These are phyloP conservation scores for Mycena vitilis DNA, from an alignment of 768 basidiomycete genomes.

Conservation along the genomic window DNA sequence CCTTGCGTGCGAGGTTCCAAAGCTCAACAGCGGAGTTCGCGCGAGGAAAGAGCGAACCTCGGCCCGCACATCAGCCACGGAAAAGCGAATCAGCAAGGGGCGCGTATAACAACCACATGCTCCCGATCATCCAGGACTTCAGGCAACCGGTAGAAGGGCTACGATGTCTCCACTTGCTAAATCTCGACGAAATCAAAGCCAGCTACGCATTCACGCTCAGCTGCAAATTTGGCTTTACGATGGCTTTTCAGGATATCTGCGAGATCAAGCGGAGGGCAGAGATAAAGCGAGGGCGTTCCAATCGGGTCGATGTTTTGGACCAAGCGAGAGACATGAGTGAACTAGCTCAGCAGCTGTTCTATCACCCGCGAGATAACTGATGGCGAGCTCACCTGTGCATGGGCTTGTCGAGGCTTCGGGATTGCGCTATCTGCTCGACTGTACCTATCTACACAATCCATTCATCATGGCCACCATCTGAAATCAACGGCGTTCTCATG, in stretches of 20 bases:
- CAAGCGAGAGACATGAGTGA: slow-evolving; percentile 15
- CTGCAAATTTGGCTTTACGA: slow-evolving; percentile 48
- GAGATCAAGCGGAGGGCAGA: slow-evolving; percentile 52
- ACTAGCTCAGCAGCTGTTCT: slow-evolving; percentile 8
- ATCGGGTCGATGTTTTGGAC: slow-evolving; percentile 15
- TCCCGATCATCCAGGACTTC: slow-evolving; percentile 26
- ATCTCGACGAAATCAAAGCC: slow-evolving; percentile 46
- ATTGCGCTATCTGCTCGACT: too few species aligned
- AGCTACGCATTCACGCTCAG: slow-evolving; percentile 48
- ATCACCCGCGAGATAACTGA: slow-evolving; percentile 9
- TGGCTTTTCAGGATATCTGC: slow-evolving; percentile 53
- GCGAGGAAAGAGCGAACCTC: neutral
- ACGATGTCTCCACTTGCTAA: slow-evolving; percentile 19
- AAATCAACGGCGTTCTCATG: too few species aligned
- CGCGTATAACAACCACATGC: slow-evolving; percentile 24
- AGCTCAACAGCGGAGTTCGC: neutral
- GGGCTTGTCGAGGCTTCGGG: too few species aligned
- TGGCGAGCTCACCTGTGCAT: too few species aligned
- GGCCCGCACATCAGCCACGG: too few species aligned
- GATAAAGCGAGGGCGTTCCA: slow-evolving; percentile 21
- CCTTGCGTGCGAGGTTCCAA: neutral
- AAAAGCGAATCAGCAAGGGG: too few species aligned
- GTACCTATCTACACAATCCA: too few species aligned
- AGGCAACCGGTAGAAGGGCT: slow-evolving; percentile 32
- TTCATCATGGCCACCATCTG: too few species aligned